phyloP scores from a whole-genome alignment of 1,284 basidiomycete genomes.

The Thecaphora frezii region DNA sequence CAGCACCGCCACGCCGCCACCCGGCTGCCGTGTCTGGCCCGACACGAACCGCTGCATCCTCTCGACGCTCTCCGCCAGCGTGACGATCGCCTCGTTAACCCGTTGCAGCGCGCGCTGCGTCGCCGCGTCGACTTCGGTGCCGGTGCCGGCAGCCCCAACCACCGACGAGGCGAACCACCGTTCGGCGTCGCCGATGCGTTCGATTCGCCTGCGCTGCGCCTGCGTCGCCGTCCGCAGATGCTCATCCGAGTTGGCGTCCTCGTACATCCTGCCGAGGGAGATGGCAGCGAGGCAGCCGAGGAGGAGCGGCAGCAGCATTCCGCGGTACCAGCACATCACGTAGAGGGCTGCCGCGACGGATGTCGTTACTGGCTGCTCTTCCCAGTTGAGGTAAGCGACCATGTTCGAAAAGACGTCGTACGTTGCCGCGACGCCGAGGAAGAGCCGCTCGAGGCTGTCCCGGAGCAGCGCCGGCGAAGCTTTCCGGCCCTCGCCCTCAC shows the following conservation, averaged over 20 bases:
- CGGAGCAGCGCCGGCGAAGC: background rate
- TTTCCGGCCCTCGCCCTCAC: background rate
- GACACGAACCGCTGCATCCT: too few relatives aligned
- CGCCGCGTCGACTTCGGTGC: too few relatives aligned
- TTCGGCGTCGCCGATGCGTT: too few relatives aligned
- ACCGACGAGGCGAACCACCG: too few relatives aligned
- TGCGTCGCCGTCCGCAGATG: background rate
- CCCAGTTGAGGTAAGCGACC: constrained; percentile 18
- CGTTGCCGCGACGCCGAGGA: constrained; percentile 2
- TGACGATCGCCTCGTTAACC: too few relatives aligned
- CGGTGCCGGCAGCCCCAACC: too few relatives aligned
- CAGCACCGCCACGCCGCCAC: too few relatives aligned
- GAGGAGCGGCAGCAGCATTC: constrained; percentile 12
- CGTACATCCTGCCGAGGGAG: background rate
- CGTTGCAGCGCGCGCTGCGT: too few relatives aligned
- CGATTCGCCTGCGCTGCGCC: background rate
- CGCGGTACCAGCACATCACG: constrained; percentile 23
- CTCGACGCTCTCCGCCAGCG: too few relatives aligned
- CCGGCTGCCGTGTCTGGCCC: too few relatives aligned
- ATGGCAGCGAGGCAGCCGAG: constrained; percentile 13
- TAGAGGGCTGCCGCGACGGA: constrained; percentile 16
- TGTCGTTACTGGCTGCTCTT: constrained; percentile 22
- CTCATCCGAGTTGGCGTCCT: too few relatives aligned
- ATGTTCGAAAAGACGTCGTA: constrained; percentile 14
- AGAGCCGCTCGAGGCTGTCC: constrained; percentile 12